These are phyloP conservation scores for Brassica balearica DNA, from an alignment of 441 rosid genomes.

Conservation along the genomic window DNA sequence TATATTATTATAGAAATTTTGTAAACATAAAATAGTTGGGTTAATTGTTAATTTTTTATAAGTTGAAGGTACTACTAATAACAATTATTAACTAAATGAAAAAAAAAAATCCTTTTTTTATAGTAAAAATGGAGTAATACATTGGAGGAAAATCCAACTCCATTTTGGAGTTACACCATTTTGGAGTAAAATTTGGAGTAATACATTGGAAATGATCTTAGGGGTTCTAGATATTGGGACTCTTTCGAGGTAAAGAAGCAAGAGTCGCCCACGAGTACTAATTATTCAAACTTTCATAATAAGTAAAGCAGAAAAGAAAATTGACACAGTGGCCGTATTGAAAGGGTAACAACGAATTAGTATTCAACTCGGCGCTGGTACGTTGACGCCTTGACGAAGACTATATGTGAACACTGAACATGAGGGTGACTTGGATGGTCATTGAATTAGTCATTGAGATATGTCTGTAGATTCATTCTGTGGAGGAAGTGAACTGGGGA, in stretches of 20 bases:
- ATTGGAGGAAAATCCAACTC: too few relatives aligned
- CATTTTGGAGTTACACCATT: too few relatives aligned
- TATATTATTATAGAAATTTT: too few relatives aligned
- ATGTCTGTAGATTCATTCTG: conserved; percentile 1
- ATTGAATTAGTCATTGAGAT: conserved; percentile 3
- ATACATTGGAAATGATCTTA: too few relatives aligned
- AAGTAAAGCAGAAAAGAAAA: not conserved
- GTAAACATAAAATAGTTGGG: too few relatives aligned
- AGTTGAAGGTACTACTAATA: too few relatives aligned
- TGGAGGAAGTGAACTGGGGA: not conserved
- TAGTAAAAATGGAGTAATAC: too few relatives aligned
- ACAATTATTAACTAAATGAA: too few relatives aligned
- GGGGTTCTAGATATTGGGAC: not conserved
- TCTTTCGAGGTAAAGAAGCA: not conserved
- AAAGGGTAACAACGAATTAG: not conserved
- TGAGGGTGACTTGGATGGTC: not conserved
- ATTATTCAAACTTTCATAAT: not conserved
- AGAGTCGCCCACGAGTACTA: not conserved
- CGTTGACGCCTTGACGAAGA: not conserved
- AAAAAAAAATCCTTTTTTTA: too few relatives aligned
- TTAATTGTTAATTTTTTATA: too few relatives aligned
- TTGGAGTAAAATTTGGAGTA: too few relatives aligned
- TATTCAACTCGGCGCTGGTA: not conserved
- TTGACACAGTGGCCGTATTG: not conserved
- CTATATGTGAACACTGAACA: not conserved